Conservation (phyloP, 83 land plant species). For the Diphasiastrum complanatum region DNA sequence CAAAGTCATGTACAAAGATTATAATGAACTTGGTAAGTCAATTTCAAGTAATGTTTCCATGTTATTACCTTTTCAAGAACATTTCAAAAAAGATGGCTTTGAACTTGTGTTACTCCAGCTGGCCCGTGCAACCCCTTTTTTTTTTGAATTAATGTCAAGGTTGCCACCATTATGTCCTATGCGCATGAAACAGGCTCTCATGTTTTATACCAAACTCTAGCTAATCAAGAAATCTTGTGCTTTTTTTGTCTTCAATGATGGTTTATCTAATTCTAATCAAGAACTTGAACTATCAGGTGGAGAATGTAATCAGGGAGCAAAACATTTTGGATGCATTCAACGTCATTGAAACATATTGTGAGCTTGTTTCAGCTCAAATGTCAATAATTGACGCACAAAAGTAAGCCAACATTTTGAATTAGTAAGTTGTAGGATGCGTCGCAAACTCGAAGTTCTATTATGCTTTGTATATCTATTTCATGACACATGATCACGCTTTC, state of each 20-base stretch:
- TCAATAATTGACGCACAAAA: constrained; percentile 71
- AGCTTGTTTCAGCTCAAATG: constrained; percentile 66
- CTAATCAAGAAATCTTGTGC: not conserved
- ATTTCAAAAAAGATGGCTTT: too few relatives aligned
- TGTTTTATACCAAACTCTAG: too few relatives aligned
- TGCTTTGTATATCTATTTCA: not conserved
- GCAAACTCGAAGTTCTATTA: not conserved
- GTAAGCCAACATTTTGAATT: constrained; percentile 21
- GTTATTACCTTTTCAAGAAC: too few relatives aligned
- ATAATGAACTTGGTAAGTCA: too few relatives aligned
- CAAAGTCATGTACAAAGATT: too few relatives aligned
- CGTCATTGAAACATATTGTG: constrained; percentile 74
- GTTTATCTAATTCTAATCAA: not conserved
- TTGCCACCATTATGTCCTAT: too few relatives aligned
- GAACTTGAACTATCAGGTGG: constrained; percentile 39
- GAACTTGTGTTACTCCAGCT: too few relatives aligned
- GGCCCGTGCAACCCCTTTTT: too few relatives aligned
- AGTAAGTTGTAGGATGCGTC: not conserved
- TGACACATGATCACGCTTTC: not conserved
- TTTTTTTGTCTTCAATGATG: not conserved
- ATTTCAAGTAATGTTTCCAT: too few relatives aligned
- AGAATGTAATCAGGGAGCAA: constrained; percentile 75
- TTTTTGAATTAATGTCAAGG: too few relatives aligned
- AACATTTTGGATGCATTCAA: constrained; percentile 79
- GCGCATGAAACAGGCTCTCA: too few relatives aligned